Evolutionary conservation across 75 land plant genomes (phyloP), one percentile per base, ranked within the genome.

Genomic region (Larix kaempferi): DNA sequence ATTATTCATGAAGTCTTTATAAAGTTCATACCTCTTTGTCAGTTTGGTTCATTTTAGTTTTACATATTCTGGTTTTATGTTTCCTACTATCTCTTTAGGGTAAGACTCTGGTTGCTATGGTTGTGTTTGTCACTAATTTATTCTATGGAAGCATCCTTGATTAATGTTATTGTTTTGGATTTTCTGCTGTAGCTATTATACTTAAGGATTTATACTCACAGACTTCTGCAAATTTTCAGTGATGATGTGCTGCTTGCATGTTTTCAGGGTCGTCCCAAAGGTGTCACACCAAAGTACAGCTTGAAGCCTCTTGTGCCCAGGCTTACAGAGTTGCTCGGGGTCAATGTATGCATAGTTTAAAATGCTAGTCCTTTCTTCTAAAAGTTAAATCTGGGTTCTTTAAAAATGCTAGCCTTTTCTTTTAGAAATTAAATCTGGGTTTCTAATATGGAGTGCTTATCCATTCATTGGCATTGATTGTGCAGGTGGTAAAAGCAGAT

Each of bases 251-350:
- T 69, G 13, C 5, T 59, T 76, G 14, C 15, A 26, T 22, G 49
- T 69, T 79, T 80, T 14, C 85, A 92, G 94, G 94, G 94, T 49
- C 84, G 94, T 19, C 94, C 94, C n/a, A 92, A 92, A 44, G 94
- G 94, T 81, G 92, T 90, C 3, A 92, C 95, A 57, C 93, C 92
- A 62, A 92, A 92, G 79, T 92, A 79, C 80, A 89, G 95, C 82
- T 78, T 92, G 86, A 88, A 83, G 16, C 94, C 94, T 76, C 85
- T 92, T 59, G 94, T 92, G 4, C 87, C 94, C 23, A 77, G 94
- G 73, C 82, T 92, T 29, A 84, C 90, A 74, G 92, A 92, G 62
- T 86, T 92, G 64, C 92, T 92, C 52, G 90, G 92, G 2, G 41
- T 86, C 71, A 71, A 82, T 84, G 89, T 86, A 75, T 57, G 56